Evolutionary conservation across 208 protist species (phyloP).

Genomic region (Balamuthia mandrillaris): DNA sequence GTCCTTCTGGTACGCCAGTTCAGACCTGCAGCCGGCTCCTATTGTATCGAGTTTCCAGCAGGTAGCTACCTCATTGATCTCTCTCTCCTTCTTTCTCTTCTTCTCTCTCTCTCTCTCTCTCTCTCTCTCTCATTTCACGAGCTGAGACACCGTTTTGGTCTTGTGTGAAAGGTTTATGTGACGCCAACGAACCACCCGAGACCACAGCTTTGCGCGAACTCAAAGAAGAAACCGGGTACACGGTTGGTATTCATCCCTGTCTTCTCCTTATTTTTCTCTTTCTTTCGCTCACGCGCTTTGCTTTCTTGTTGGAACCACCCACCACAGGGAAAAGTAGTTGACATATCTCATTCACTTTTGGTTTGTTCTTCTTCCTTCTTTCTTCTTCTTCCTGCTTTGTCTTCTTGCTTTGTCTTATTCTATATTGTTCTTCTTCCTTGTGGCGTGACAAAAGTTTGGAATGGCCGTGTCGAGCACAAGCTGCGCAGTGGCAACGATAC

Average conservation of each 20-base stretch:
- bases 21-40: neutral
- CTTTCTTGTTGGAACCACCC: too few relatives aligned
- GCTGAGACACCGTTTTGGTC: neutral
- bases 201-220: neutral
- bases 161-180: neutral
- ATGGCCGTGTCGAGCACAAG: constrained; percentile 2
- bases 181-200: neutral
- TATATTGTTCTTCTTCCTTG: too few relatives aligned
- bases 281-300: too few relatives aligned
- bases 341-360: too few relatives aligned
- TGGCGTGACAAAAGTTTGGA: too few relatives aligned
- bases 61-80: neutral
- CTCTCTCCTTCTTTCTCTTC: neutral
- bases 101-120: neutral
- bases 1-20: constrained; percentile 13
- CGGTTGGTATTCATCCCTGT: too few relatives aligned
- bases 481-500: neutral
- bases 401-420: neutral
- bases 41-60: neutral
- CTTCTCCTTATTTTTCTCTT: too few relatives aligned
- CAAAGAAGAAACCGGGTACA: constrained; percentile 4
- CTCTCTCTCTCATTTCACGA: neutral
- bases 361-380: too few relatives aligned
- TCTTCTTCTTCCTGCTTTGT: too few relatives aligned
- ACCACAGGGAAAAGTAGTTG: too few relatives aligned